Conservation (phyloP, 495 filamentous ascomycete species). For the Penicillium chermesinum region DNA sequence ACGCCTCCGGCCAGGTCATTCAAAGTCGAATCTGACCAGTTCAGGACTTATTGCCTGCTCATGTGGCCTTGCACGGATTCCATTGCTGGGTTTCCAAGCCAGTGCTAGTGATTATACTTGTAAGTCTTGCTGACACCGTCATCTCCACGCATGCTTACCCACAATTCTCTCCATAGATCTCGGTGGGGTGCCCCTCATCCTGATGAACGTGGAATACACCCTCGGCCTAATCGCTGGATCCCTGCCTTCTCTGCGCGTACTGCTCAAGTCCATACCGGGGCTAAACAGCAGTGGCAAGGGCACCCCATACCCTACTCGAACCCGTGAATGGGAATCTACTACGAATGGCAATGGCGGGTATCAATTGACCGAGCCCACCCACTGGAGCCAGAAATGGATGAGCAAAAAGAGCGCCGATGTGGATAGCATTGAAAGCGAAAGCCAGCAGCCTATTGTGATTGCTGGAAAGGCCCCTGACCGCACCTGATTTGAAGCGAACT, state of each 20-base stretch:
- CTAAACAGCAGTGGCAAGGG: background rate
- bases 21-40: background rate
- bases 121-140: background rate
- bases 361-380: background rate
- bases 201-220: conserved; percentile 2
- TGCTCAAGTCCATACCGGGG: background rate
- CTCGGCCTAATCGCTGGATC: conserved; percentile 2
- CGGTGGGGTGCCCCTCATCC: background rate
- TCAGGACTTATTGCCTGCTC: conserved; percentile 1
- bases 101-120: conserved; percentile 4
- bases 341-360: background rate
- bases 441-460: background rate
- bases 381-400: background rate
- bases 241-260: conserved; percentile 1
- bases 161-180: conserved; percentile 1
- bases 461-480: background rate
- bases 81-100: conserved; percentile 1
- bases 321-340: background rate
- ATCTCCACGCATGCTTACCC: background rate
- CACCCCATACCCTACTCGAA: background rate
- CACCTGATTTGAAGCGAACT: background rate
- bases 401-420: background rate
- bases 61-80: conserved; percentile 1
- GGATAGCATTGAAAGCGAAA: background rate
- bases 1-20: background rate